These are phyloP conservation scores for Ceriops decandra DNA, from an alignment of 345 rosid genomes.

Conservation along the genomic window DNA sequence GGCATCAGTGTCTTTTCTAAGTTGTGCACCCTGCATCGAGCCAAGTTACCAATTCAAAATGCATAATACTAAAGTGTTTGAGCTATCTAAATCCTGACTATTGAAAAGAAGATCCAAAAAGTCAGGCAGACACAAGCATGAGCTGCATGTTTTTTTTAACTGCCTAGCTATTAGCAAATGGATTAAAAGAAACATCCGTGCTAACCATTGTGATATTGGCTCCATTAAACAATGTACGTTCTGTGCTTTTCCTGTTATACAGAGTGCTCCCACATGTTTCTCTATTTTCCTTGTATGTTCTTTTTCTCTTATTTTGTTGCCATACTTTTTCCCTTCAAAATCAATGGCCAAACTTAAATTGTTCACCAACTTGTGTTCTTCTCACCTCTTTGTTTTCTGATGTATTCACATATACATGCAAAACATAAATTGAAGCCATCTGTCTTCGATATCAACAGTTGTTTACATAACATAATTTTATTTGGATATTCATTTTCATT, in stretches of 20 bases:
- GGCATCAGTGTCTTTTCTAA: conserved; percentile 59
- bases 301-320: neutral
- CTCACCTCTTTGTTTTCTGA: neutral
- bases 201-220: neutral
- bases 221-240: neutral
- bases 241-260: neutral
- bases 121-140: neutral
- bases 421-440: neutral
- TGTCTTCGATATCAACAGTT: neutral
- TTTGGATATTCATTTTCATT: neutral
- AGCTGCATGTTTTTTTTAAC: conserved; percentile 5
- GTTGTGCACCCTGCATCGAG: conserved; percentile 58
- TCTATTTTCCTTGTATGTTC: neutral
- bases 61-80: neutral
- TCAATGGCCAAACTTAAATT: neutral
- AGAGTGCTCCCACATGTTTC: neutral
- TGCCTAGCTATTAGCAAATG: neutral
- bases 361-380: no score
- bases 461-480: neutral
- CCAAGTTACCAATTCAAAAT: conserved; percentile 6
- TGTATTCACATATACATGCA: neutral
- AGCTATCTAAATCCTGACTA: neutral
- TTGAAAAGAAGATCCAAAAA: conserved; percentile 6
- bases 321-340: neutral
- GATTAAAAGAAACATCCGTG: neutral